phyloP scores from a whole-genome alignment of 129 eudicot genomes.

The Tagetes erecta region DNA sequence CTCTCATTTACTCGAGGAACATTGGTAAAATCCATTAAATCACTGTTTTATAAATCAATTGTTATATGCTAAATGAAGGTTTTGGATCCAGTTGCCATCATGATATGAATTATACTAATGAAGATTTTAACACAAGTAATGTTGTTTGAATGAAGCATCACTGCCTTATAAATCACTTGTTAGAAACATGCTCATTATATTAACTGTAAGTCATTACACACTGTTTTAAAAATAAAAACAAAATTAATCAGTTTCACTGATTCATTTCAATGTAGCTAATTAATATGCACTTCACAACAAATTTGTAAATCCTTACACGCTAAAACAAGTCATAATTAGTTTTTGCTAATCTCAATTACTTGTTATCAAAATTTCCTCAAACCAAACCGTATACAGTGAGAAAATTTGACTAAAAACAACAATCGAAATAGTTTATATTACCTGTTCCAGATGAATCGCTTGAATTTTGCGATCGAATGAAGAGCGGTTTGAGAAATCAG shows the following conservation, averaged over 20 bases:
- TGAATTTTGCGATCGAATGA: conserved; percentile 21
- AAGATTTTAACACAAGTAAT: neutral
- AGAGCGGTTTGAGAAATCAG: conserved; percentile 10
- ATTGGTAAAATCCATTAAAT: neutral
- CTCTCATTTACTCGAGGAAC: neutral
- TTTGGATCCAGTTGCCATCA: no score
- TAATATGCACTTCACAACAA: neutral
- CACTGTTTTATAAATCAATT: no score
- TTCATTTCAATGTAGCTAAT: neutral
- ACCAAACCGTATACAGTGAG: neutral
- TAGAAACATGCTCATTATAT: neutral
- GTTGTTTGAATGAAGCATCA: neutral
- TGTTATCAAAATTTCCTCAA: neutral
- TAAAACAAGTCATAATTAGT: neutral
- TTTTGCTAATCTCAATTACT: neutral
- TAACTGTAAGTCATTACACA: neutral
- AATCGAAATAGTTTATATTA: neutral
- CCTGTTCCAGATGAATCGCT: conserved; percentile 28
- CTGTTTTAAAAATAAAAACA: neutral
- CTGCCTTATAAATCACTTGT: neutral
- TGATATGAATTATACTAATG: neutral
- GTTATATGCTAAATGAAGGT: no score
- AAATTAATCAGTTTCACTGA: neutral
- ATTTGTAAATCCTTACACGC: neutral
- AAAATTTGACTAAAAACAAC: neutral